Percentiles rank a stretch among this genome's conserved stretches.
Evolutionary conservation across 768 basidiomycete species (phyloP).

Genomic region (Leccinellum luteum): DNA sequence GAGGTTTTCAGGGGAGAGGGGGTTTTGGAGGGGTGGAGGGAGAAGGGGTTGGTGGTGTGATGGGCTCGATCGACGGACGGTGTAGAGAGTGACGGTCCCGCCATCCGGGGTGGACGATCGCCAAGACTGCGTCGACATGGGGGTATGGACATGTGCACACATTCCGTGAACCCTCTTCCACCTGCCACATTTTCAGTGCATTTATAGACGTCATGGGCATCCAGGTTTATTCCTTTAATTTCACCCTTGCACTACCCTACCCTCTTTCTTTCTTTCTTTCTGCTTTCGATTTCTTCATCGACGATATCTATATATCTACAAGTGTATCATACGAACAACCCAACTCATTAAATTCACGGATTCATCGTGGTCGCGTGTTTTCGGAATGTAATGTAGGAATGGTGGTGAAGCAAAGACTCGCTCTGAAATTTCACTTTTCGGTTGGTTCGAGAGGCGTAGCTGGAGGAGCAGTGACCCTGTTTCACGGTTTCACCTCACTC

Average conservation of each 20-base stretch:
- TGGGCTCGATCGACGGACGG: neutral
- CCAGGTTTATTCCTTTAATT: neutral
- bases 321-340: neutral
- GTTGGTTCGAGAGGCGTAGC: no score
- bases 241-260: neutral
- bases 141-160: neutral
- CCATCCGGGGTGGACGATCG: neutral
- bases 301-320: neutral
- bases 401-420: no score
- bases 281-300: neutral
- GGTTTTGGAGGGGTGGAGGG: slow-evolving; percentile 64
- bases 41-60: slow-evolving; percentile 42
- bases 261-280: neutral
- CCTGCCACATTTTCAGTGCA: neutral
- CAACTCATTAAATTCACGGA: neutral
- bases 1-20: slow-evolving; percentile 77
- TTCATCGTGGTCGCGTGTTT: neutral
- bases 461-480: no score
- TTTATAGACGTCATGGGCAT: neutral
- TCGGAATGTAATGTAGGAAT: neutral
- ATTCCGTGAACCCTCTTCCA: neutral
- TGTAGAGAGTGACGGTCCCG: neutral
- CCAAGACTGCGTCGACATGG: neutral
- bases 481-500: no score
- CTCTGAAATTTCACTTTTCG: no score